Evolutionary conservation across 805 yeast species (phyloP).

Genomic region (Tetrapisispora phaffii): DNA sequence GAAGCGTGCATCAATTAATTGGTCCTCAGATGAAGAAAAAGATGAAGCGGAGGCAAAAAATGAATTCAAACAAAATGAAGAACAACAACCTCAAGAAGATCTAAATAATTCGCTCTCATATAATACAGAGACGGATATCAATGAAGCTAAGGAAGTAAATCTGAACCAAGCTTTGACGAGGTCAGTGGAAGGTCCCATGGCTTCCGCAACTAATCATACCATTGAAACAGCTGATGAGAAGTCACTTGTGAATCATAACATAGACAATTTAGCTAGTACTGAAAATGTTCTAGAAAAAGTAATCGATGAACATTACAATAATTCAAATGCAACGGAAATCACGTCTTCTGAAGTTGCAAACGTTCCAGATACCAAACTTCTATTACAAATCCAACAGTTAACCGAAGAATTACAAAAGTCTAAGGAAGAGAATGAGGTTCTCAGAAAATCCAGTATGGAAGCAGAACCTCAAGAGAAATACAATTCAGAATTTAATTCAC

Average conservation of each 20-base stretch:
- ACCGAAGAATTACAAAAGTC: background rate
- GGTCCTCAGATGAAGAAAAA: constrained; percentile 66
- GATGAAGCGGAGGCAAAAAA: too few species aligned
- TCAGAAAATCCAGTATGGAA: background rate
- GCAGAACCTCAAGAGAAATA: background rate
- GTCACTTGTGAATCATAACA: background rate
- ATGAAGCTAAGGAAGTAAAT: background rate
- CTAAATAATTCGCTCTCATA: background rate
- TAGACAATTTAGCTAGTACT: background rate
- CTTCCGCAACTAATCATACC: background rate
- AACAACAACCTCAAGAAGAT: background rate
- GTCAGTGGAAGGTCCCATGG: background rate
- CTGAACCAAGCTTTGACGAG: background rate
- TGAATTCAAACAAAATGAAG: background rate
- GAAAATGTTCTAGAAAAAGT: background rate
- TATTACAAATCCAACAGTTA: background rate
- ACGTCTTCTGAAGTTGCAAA: background rate
- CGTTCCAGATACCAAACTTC: background rate
- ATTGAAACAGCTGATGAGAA: background rate
- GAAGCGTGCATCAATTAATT: constrained; percentile 70
- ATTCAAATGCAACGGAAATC: background rate
- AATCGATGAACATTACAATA: background rate
- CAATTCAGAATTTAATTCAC: constrained; percentile 4
- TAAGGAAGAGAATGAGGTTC: background rate
- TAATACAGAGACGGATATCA: background rate